Evolutionary conservation across 305 asterid species (phyloP).

Genomic region (Plantago coronopus): DNA sequence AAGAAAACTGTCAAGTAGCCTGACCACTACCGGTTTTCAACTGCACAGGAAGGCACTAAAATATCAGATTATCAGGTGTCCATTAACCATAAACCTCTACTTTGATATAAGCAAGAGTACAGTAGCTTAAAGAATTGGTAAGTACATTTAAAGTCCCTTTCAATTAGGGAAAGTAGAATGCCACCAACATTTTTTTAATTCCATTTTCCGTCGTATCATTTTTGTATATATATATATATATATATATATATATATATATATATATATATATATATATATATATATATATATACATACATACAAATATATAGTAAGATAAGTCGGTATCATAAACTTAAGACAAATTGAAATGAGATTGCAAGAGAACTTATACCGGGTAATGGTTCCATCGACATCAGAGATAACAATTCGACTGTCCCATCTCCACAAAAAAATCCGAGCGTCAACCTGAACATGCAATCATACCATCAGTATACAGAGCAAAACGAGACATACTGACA

Average conservation of each 20-base stretch:
- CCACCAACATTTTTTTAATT: not conserved
- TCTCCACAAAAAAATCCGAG: constrained; percentile 85
- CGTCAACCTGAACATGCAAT: constrained; percentile 63
- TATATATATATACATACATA: too few species aligned
- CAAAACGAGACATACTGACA: constrained; percentile 11
- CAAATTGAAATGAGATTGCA: constrained; percentile 11
- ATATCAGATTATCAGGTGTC: too few species aligned
- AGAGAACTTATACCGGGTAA: constrained; percentile 58
- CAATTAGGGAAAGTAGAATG: not conserved
- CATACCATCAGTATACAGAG: constrained; percentile 20
- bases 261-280: too few species aligned
- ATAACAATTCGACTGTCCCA: constrained; percentile 82
- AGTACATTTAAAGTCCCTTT: too few species aligned
- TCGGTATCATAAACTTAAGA: not conserved
- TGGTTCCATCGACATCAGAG: constrained; percentile 98
- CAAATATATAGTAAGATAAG: too few species aligned
- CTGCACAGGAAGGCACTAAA: too few species aligned
- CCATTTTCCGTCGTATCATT: not conserved
- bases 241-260: too few species aligned
- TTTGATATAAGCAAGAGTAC: not conserved
- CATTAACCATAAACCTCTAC: too few species aligned
- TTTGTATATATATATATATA: too few species aligned
- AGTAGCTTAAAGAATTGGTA: not conserved
- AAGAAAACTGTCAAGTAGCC: too few species aligned
- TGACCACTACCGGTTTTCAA: too few species aligned